phyloP scores from a whole-genome alignment of 1,284 basidiomycete species.

The Rhodotorula sp. region DNA sequence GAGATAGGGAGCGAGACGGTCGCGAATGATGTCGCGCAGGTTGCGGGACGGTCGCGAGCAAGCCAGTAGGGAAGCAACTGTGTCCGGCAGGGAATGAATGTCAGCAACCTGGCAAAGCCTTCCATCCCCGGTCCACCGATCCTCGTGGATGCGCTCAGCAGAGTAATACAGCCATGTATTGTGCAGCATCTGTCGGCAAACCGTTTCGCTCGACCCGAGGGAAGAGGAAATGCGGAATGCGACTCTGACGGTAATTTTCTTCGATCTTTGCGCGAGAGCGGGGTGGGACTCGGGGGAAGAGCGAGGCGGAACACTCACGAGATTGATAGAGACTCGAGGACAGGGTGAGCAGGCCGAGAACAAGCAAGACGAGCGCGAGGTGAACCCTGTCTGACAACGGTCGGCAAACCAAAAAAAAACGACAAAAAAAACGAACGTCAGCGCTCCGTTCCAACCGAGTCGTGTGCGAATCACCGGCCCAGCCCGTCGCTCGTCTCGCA shows the following conservation, averaged over 20 bases:
- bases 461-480: no score
- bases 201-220: no score
- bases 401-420: no score
- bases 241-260: slow-evolving; percentile 6
- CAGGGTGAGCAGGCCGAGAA: not conserved
- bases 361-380: not conserved
- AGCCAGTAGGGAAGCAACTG: no score
- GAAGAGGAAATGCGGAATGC: not conserved
- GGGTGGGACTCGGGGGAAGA: not conserved
- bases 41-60: no score
- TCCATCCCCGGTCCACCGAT: no score
- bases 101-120: not conserved
- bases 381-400: no score
- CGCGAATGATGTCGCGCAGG: no score
- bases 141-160: not conserved
- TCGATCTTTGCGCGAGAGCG: not conserved
- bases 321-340: not conserved
- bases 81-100: not conserved
- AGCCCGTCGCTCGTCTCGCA: no score
- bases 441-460: no score
- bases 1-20: no score
- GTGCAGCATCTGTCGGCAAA: slow-evolving; percentile 1
- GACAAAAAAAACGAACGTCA: no score
- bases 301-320: not conserved
- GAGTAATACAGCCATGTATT: slow-evolving; percentile 10